Evolutionary conservation across 225 moss, liverwort and hornwort genomes (phyloP).

Genomic region (Sphagnum contortum): DNA sequence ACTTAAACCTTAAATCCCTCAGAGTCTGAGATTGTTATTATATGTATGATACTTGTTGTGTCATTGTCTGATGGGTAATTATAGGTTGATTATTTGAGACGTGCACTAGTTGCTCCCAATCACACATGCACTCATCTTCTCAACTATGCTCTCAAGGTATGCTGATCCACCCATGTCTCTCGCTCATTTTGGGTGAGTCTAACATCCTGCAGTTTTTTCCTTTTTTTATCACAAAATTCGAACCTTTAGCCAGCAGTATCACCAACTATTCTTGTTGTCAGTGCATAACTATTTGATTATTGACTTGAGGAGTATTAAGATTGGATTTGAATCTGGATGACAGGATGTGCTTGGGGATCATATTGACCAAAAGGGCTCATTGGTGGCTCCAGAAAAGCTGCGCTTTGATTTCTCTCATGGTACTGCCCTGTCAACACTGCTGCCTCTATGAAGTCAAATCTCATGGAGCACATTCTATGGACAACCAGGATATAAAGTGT

Average conservation of each 20-base stretch:
- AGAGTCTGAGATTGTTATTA: too few relatives aligned
- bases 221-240: too few relatives aligned
- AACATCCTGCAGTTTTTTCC: too few relatives aligned
- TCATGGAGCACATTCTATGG: too few relatives aligned
- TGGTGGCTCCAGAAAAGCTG: slow-evolving; percentile 60
- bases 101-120: slow-evolving; percentile 50
- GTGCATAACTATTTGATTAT: slow-evolving; percentile 5
- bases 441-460: too few relatives aligned
- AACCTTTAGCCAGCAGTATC: too few relatives aligned
- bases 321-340: not conserved
- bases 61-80: too few relatives aligned
- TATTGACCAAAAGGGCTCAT: slow-evolving; percentile 55
- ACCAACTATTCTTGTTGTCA: not conserved
- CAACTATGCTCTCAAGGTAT: slow-evolving; percentile 53
- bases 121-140: slow-evolving; percentile 64
- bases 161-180: not conserved
- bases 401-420: slow-evolving; percentile 65
- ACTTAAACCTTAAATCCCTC: too few relatives aligned
- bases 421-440: not conserved
- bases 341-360: slow-evolving; percentile 55
- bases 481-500: too few relatives aligned
- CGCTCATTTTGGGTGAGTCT: too few relatives aligned
- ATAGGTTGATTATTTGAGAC: slow-evolving; percentile 52
- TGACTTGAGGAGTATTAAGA: slow-evolving; percentile 1
- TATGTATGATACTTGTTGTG: too few relatives aligned